Evolutionary conservation across 441 rosid species (phyloP).

Genomic region (Adansonia gregorii): DNA sequence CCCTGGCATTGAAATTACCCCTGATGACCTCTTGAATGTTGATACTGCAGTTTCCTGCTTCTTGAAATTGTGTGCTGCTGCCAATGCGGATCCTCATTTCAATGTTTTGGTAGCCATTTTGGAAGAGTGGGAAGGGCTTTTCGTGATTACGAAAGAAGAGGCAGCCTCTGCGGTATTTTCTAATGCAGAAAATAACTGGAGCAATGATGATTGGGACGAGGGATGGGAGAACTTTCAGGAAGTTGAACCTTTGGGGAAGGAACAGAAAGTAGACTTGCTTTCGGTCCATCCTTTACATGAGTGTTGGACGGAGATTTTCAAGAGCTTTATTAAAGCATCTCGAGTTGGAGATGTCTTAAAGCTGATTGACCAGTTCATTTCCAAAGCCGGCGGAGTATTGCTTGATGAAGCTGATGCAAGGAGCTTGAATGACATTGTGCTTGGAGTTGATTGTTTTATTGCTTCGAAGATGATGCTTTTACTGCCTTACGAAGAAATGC

Average conservation of each 20-base stretch:
- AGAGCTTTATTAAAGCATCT: constrained; percentile 42
- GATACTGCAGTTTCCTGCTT: constrained; percentile 75
- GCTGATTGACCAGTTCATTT: constrained; percentile 62
- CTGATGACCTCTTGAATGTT: constrained; percentile 63
- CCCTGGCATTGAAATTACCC: constrained; percentile 67
- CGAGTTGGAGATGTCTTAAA: constrained; percentile 50
- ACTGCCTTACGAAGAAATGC: constrained; percentile 69
- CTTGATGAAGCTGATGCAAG: constrained; percentile 64
- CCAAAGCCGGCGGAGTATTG: constrained; percentile 56
- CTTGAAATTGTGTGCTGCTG: constrained; percentile 63
- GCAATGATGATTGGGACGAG: constrained; percentile 84
- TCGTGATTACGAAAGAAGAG: constrained; percentile 50
- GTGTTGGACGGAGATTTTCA: constrained; percentile 80
- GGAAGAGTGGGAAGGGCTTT: constrained; percentile 94
- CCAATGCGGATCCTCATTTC: constrained; percentile 53
- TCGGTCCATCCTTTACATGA: constrained; percentile 72
- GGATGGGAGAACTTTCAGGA: constrained; percentile 99
- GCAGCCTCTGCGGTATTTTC: constrained; percentile 47
- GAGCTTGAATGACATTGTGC: constrained; percentile 46
- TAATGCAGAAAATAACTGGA: constrained; percentile 67
- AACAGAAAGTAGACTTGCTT: constrained; percentile 36
- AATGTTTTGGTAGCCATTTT: constrained; percentile 71
- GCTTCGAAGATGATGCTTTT: constrained; percentile 71
- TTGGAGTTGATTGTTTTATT: constrained; percentile 45
- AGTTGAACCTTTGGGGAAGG: constrained; percentile 57